A percentile compares a stretch with the other conserved stretches of the same genome.
phyloP scores from a whole-genome alignment of 345 rosid genomes.

The Linum tenue region DNA sequence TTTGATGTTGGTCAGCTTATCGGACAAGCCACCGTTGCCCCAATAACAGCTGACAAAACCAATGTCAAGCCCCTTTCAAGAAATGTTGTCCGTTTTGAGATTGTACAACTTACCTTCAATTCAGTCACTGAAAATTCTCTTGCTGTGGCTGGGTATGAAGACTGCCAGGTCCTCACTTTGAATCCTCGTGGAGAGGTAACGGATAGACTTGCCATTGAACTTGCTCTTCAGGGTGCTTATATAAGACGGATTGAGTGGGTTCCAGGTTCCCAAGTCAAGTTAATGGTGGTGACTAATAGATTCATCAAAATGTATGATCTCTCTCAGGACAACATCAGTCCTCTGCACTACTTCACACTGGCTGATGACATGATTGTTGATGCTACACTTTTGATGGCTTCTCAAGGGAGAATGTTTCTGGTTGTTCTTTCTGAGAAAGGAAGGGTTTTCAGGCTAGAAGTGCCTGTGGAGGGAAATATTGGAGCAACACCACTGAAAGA shows the following conservation, averaged over 20 bases:
- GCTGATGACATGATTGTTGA: conserved; percentile 77
- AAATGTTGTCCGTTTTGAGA: conserved; percentile 91
- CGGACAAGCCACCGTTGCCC: conserved; percentile 82
- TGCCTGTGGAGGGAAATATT: conserved; percentile 63
- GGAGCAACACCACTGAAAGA: conserved; percentile 86
- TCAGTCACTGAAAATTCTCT: conserved; percentile 77
- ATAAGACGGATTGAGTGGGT: conserved; percentile 90
- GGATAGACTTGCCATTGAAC: conserved; percentile 94
- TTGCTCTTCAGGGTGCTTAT: conserved; percentile 90
- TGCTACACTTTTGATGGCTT: conserved; percentile 70
- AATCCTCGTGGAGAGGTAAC: conserved; percentile 94
- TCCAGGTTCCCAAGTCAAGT: conserved; percentile 88
- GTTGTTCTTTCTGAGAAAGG: conserved; percentile 85
- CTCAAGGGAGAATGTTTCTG: conserved; percentile 74
- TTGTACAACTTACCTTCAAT: conserved; percentile 85
- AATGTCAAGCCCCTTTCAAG: conserved; percentile 93
- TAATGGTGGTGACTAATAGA: conserved; percentile 80
- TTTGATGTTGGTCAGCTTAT: conserved; percentile 89
- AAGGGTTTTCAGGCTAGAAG: conserved; percentile 60
- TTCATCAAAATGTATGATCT: conserved; percentile 94
- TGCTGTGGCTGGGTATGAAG: conserved; percentile 96
- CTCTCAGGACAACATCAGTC: conserved; percentile 92
- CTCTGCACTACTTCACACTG: conserved; percentile 81
- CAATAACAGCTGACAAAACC: conserved; percentile 89
- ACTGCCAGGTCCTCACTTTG: conserved; percentile 83